Evolutionary conservation across 2,329 filamentous ascomycete species (phyloP).

Genomic region (Trichoderma endophyticum): DNA sequence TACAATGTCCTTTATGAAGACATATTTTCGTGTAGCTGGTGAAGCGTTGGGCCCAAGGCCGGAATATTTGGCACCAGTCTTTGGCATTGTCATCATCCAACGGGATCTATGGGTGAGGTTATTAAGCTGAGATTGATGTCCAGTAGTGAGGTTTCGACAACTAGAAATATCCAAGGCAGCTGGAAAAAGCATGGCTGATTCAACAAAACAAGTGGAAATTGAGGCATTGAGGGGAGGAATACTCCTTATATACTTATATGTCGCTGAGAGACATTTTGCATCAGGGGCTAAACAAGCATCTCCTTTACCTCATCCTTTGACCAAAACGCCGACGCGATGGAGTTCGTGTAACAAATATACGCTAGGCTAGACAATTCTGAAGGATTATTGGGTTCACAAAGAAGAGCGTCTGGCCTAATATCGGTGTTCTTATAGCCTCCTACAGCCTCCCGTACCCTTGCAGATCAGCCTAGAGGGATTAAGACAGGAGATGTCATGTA

Average conservation of each 20-base stretch:
- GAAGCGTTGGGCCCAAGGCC: not conserved
- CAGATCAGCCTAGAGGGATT: not conserved
- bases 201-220: not conserved
- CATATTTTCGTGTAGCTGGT: not conserved
- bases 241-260: not conserved
- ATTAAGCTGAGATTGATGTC: not conserved
- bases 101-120: not conserved
- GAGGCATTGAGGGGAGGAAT: not conserved
- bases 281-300: fast-evolving
- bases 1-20: not conserved
- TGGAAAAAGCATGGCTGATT: not conserved
- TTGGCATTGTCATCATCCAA: not conserved
- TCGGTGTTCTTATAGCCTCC: not conserved
- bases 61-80: not conserved
- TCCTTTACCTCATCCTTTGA: not conserved
- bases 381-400: not conserved
- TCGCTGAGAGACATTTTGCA: not conserved
- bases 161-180: not conserved
- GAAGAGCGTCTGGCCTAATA: not conserved
- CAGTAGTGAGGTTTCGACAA: not conserved
- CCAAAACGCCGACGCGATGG: not conserved
- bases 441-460: not conserved
- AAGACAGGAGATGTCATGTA: not conserved
- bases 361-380: not conserved
- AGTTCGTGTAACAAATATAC: not conserved